Base-by-base conservation (phyloP, 805 yeast species). In the Cyberlindnera samutprakarnensis region DNA sequence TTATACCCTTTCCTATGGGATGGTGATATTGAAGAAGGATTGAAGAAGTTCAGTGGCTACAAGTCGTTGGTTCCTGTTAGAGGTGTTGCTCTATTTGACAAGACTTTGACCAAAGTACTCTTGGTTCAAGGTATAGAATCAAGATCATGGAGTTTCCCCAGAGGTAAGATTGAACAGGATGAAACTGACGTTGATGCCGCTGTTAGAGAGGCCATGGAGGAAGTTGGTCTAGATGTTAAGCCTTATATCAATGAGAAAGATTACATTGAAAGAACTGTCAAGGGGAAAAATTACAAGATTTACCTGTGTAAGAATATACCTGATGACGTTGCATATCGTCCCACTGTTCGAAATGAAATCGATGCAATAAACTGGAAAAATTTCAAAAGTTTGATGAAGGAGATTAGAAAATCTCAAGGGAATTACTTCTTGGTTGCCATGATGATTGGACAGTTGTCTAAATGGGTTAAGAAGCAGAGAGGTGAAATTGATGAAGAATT, bases 111-210 rank as follows among this genome's bases (percentile, higher is more conserved):
- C 35, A 85, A 83, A 50, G 63, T 85, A 9, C 52, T 94, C 18
- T 60, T 92, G 42, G 94, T 92, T 5, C 78, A 84, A 51, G 96
- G 96, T 4, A 76, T 78, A 30, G 94, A 84, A 41, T 71, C 87
- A 10, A 54, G 68, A n/a, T 60, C 81, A 1, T 92, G 97, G 97
- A 82, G 95, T 7, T 92, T 92, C 50, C 99, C 99, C 6, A 68
- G 95, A 54, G 99, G 99, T 6, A 92, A 92, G 57, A 92, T 92
- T 36, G 84, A 94, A 23, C 88, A 92, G 53, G 94, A 79, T 51
- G 99, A 92, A 61, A 64, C 76, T 12, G 98, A 92, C 56, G 68
- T 75, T 6, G 77, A 72, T 33, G 94, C 98, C 62, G 96, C 97
- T 5, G 58, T 85, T 11, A 72, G 99, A 47, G 99, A 92, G 54